Evolutionary conservation across 805 yeast genomes (phyloP).

Genomic region (Sugiyamaella marilandica): DNA sequence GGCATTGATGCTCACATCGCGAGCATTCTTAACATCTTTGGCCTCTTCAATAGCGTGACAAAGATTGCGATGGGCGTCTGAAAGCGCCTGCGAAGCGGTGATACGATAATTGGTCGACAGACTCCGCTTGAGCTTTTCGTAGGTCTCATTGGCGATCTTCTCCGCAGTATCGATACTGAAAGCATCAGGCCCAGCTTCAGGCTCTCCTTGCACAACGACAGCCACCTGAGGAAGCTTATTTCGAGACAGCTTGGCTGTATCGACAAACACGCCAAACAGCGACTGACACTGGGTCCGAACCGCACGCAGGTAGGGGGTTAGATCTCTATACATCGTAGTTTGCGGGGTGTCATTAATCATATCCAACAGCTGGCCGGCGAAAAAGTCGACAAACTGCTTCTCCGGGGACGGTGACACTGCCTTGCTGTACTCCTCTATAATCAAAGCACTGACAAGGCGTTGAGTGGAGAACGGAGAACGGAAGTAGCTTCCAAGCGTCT

Average conservation of each 20-base stretch:
- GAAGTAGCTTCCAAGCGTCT: slow-evolving; percentile 34
- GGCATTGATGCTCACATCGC: slow-evolving; percentile 58
- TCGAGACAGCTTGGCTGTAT: slow-evolving; percentile 66
- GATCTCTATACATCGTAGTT: slow-evolving; percentile 63
- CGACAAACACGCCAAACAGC: slow-evolving; percentile 69
- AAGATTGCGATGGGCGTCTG: slow-evolving; percentile 72
- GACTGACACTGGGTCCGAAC: slow-evolving; percentile 86
- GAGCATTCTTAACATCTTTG: slow-evolving; percentile 39
- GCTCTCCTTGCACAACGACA: slow-evolving; percentile 87
- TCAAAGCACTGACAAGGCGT: slow-evolving; percentile 60
- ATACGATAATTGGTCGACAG: slow-evolving; percentile 68
- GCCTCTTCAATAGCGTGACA: slow-evolving; percentile 65
- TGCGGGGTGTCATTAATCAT: slow-evolving; percentile 12
- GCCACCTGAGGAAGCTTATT: slow-evolving; percentile 77
- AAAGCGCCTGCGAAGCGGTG: slow-evolving; percentile 64
- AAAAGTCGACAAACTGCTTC: slow-evolving; percentile 10
- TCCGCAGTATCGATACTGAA: slow-evolving; percentile 78
- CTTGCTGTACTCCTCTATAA: slow-evolving; percentile 57
- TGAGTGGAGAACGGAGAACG: slow-evolving; percentile 74
- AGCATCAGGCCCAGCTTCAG: slow-evolving; percentile 91
- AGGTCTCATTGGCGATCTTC: slow-evolving; percentile 57
- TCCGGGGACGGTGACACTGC: slow-evolving; percentile 7
- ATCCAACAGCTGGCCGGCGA: slow-evolving; percentile 17
- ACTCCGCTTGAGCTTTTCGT: slow-evolving; percentile 55
- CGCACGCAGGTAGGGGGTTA: slow-evolving; percentile 79